Conservation (phyloP, 192 early-diverging fungal genomes). For the Neocallimastix lanati region DNA sequence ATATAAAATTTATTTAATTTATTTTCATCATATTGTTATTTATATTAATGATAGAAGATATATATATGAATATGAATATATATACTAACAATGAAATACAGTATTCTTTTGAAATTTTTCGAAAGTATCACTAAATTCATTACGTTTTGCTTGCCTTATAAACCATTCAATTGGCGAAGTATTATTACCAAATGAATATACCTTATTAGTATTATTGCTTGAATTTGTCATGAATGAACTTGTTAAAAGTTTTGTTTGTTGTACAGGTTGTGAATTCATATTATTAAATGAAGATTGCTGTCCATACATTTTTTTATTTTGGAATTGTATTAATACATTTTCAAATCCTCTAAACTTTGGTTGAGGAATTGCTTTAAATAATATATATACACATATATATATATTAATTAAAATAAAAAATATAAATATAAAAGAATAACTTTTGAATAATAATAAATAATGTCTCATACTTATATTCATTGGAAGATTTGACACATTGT, state of each 20-base stretch:
- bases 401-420: no score
- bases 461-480: background rate
- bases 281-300: background rate
- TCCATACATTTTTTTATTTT: background rate
- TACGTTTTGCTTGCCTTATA: background rate
- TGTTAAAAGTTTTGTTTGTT: background rate
- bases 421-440: no score
- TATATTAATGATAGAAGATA: no score
- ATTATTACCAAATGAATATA: background rate
- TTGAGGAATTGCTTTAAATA: background rate
- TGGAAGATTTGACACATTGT: background rate
- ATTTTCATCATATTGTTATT: no score
- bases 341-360: background rate
- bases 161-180: background rate
- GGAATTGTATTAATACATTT: background rate
- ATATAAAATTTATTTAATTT: no score
- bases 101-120: background rate
- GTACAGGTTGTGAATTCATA: background rate
- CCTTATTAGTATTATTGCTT: background rate
- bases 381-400: no score
- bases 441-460: no score
- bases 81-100: background rate
- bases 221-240: background rate
- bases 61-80: no score
- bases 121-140: background rate